Percentiles rank a stretch among this genome's conserved stretches.
Evolutionary conservation across 805 yeast genomes (phyloP).

Genomic region (Cyberlindnera xishuangbannaensis): DNA sequence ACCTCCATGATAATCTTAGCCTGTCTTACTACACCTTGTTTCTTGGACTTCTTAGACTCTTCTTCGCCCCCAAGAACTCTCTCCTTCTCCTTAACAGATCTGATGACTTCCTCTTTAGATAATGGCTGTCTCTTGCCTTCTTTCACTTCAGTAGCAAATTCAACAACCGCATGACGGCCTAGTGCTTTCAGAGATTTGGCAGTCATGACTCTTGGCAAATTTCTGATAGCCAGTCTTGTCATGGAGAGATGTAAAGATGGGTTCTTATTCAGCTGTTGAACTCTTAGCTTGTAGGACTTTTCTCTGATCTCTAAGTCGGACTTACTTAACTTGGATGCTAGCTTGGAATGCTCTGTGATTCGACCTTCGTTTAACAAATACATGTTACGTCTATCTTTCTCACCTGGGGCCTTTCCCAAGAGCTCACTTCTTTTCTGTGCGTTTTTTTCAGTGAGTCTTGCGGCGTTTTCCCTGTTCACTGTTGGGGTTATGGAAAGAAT

Average conservation of each 20-base stretch:
- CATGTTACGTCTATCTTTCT: conserved; percentile 77
- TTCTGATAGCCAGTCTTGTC: conserved; percentile 92
- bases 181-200: conserved; percentile 84
- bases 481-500: conserved; percentile 79
- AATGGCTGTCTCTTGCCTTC: conserved; percentile 72
- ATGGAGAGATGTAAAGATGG: conserved; percentile 89
- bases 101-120: conserved; percentile 77
- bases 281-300: conserved; percentile 78
- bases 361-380: conserved; percentile 92
- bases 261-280: conserved; percentile 84
- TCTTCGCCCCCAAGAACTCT: conserved; percentile 35
- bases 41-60: conserved; percentile 57
- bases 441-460: conserved; percentile 63
- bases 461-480: conserved; percentile 82
- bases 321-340: conserved; percentile 61
- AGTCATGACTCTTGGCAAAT: conserved; percentile 88
- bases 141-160: conserved; percentile 86
- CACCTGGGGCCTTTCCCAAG: conserved; percentile 75
- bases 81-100: conserved; percentile 68
- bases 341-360: conserved; percentile 70
- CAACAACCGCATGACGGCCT: conserved; percentile 91
- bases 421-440: conserved; percentile 66
- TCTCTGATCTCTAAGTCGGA: conserved; percentile 85
- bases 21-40: conserved; percentile 88
- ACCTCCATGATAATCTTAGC: conserved; percentile 91